Base-by-base conservation (phyloP, 257 asterid genomes). In the Phtheirospermum japonicum region DNA sequence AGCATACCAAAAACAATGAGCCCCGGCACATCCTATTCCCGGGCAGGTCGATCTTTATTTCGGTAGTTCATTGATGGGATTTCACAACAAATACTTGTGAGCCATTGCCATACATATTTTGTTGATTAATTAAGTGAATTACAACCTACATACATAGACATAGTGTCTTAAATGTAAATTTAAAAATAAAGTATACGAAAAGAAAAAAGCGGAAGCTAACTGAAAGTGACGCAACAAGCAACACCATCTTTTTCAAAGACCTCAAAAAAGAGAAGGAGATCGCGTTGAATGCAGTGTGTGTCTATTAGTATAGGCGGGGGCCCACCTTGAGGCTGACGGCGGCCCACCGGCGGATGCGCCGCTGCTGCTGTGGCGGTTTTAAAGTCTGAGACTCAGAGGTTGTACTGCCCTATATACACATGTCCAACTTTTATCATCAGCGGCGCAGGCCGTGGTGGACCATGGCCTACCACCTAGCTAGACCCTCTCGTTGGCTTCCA, bases 201-300 rank as follows among this genome's bases (percentile, higher is more conserved):
- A 4, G 0, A 49, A 4, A 45, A 4, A 6, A 49, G 4, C 7
- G 13, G 4, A 17, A 10, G 2, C 1, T 18, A 20, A 52, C 12
- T 4, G 82, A 79, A 62, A 79, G 78, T 61, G 79, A 75, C 69
- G 26, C 66, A 36, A 69, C 72, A 31, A 18, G 62, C 51, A 72
- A 72, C 72, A 61, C 69, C 17, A 70, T 74, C 80, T 69, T 68
- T 61, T 20, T 74, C 76, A 74, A 74, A 65, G 55, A 69, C 71
- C 67, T 69, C 10, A 46, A 64, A 57, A 37, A 14, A n/a, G 50
- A 57, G 61, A 37, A 42, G n/a, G 55, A n/a, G n/a, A 56, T 46
- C 36, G 53, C 16, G 52, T 55, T 55, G 57, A 54, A 67, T 67
- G 65, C 63, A 55, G 71, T 39, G 57, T 36, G 23, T 5, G 6